A percentile compares a stretch with the other conserved stretches of the same genome.
phyloP scores from a whole-genome alignment of 805 yeast genomes.

The Pichia nakasei region DNA sequence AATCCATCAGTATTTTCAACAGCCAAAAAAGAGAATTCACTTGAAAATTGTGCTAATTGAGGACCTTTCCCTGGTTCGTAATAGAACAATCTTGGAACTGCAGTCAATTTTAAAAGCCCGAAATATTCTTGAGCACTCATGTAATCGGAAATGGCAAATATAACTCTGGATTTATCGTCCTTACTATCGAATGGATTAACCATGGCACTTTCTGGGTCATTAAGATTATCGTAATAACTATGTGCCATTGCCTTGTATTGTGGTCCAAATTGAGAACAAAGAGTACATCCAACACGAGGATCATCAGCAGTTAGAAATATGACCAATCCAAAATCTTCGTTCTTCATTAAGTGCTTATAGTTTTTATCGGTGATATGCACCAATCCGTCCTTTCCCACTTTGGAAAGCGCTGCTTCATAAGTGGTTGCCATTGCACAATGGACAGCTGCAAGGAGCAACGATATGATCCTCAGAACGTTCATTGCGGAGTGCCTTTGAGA shows the following conservation, averaged over 20 bases:
- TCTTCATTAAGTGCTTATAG: constrained; percentile 45
- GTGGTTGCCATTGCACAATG: constrained; percentile 13
- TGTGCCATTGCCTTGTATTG: constrained; percentile 49
- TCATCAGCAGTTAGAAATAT: constrained; percentile 65
- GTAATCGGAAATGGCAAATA: constrained; percentile 72
- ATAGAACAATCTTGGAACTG: constrained; percentile 67
- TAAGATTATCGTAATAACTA: constrained; percentile 40
- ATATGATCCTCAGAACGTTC: background rate
- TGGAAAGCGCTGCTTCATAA: constrained; percentile 13
- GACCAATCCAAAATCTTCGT: constrained; percentile 60
- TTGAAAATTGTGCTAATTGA: constrained; percentile 15
- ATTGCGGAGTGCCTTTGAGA: background rate
- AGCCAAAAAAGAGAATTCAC: constrained; percentile 38
- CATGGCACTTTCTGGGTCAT: constrained; percentile 36
- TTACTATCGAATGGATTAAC: constrained; percentile 36
- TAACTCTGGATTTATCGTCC: constrained; percentile 29
- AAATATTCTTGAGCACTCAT: constrained; percentile 45
- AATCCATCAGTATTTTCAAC: constrained; percentile 30
- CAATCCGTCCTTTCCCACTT: constrained; percentile 10
- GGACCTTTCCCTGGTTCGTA: constrained; percentile 22
- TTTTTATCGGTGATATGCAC: constrained; percentile 46
- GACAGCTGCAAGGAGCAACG: background rate
- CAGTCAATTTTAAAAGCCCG: constrained; percentile 45
- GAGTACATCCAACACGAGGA: constrained; percentile 63
- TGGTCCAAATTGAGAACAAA: constrained; percentile 68